phyloP scores from a whole-genome alignment of 441 rosid species.

The Erodium chrysanthum region DNA sequence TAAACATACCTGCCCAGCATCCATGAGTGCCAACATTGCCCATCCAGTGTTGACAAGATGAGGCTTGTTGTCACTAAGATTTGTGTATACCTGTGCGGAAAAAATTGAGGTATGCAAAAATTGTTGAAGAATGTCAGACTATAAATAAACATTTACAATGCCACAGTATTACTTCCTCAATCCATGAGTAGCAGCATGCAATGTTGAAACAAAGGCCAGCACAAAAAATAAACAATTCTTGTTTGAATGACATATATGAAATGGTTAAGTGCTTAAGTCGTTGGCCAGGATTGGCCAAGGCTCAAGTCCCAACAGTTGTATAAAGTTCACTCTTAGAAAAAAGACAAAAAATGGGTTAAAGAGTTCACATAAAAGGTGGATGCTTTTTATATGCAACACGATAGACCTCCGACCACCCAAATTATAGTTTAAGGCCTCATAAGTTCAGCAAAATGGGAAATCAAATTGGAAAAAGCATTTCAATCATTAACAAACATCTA shows the following conservation, averaged over 20 bases:
- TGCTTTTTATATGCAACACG: not conserved
- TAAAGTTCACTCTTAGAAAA: not conserved
- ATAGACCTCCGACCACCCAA: not conserved
- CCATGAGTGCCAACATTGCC: conserved; percentile 25
- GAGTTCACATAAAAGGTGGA: not conserved
- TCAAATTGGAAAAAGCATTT: not conserved
- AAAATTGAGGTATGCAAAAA: not conserved
- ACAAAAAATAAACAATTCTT: not conserved
- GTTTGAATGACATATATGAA: not conserved
- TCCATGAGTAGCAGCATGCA: not conserved
- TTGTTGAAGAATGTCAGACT: not conserved
- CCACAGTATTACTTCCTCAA: not conserved
- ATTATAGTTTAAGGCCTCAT: not conserved
- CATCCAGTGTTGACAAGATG: conserved; percentile 24
- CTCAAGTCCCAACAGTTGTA: not conserved
- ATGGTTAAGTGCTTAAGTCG: not conserved
- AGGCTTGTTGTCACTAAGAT: conserved; percentile 15
- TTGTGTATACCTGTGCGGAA: conserved; percentile 14
- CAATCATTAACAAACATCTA: not conserved
- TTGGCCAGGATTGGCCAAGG: not conserved
- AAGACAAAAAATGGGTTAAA: not conserved
- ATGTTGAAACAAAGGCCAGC: not conserved
- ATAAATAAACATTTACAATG: not conserved
- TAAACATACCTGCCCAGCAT: conserved; percentile 22
- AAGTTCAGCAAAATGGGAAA: not conserved